Evolutionary conservation across 2,329 filamentous ascomycete species (phyloP), one percentile per base, ranked within the genome.

Genomic region (Colletotrichum eremochloae): DNA sequence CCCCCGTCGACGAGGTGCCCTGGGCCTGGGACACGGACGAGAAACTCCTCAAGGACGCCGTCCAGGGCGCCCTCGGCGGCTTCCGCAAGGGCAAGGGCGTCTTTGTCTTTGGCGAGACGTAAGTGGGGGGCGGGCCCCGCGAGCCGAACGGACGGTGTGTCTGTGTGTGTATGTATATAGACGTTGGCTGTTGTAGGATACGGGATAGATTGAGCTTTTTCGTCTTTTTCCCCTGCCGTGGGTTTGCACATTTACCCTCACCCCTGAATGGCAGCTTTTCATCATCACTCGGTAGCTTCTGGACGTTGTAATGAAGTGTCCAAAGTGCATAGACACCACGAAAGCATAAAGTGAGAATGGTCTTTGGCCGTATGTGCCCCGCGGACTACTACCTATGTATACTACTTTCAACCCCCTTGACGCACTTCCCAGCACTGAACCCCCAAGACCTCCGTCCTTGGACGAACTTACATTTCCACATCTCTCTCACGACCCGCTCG

Each of bases 71-170:
- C 1, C 84, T 98, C 56, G 88, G 92, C 68, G 96, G 96, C 0
- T 98, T 93, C 80, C 90, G 95, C 78, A 89, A 90, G 75, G 96
- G 95, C 14, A 99, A 99, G 86, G 93, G 95, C 0, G 89, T 99
- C 3, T 96, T 98, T 81, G 89, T 96, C 6, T 98, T 96, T 79
- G 84, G 85, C 4, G 87, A 90, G 52, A 90, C 88, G 52, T 90
- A 77, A 79, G 40, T 8, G 2, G 5, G 18, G 9, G 11, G 20
- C 5, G 31, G 36, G n/a, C n/a, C 48, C 24, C 5, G 20, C 38
- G 38, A 40, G 40, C 2, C 1, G 14, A 14, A 44, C 20, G 42
- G 15, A 44, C 7, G 2, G 6, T 44, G 2, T 40, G 38, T 18
- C 6, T 44, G 42, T 20, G 40, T 20, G 42, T 44, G 18, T 24